Evolutionary conservation across 805 yeast species (phyloP).

Genomic region (Candida anglica): DNA sequence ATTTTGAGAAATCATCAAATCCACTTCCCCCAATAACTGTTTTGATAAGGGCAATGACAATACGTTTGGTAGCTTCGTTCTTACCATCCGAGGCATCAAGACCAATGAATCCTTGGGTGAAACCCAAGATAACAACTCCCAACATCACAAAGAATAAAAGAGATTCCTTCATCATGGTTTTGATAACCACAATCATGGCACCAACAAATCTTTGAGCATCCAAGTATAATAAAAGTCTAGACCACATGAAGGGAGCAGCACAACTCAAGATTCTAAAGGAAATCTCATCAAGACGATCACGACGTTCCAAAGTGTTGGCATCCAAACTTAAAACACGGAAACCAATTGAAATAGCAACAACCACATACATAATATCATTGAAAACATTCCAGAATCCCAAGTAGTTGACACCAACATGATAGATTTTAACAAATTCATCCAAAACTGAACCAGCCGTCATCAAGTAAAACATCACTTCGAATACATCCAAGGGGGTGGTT

Average conservation of each 20-base stretch:
- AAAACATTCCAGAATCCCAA: conserved; percentile 77
- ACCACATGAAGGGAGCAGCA: conserved; percentile 87
- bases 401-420: conserved; percentile 71
- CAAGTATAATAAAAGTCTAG: conserved; percentile 66
- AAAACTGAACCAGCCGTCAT: conserved; percentile 63
- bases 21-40: conserved; percentile 75
- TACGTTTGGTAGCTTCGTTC: conserved; percentile 64
- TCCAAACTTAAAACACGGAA: conserved; percentile 48
- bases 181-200: conserved; percentile 80
- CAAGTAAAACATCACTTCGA: conserved; percentile 57
- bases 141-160: conserved; percentile 75
- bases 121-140: conserved; percentile 68
- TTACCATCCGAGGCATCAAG: conserved; percentile 85
- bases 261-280: conserved; percentile 71
- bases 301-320: conserved; percentile 14
- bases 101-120: conserved; percentile 83
- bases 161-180: conserved; percentile 84
- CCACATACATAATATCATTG: conserved; percentile 63
- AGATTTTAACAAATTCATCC: conserved; percentile 69
- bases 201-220: conserved; percentile 84
- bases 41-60: conserved; percentile 60
- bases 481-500: conserved; percentile 27
- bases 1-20: conserved; percentile 62
- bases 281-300: conserved; percentile 44
- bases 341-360: conserved; percentile 49